These are phyloP conservation scores for Dipodascopsis tothii DNA, from an alignment of 805 yeast species.

Conservation along the genomic window DNA sequence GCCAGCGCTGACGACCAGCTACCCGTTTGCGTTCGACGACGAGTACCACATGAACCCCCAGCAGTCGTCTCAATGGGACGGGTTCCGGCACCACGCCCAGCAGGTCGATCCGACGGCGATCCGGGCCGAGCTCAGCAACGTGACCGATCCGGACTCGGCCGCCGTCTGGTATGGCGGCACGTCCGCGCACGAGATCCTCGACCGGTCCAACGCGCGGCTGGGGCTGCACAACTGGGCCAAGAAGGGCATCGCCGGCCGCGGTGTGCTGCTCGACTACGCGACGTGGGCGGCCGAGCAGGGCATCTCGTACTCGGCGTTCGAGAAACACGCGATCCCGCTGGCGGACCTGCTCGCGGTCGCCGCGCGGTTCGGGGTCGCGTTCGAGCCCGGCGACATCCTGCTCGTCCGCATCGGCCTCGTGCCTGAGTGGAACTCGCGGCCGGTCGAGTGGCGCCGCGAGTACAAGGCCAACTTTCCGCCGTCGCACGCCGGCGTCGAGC, in stretches of 20 bases:
- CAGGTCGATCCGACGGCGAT: constrained; percentile 14
- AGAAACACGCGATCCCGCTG: constrained; percentile 21
- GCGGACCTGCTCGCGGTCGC: constrained; percentile 22
- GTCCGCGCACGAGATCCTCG: constrained; percentile 15
- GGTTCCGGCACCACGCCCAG: constrained; percentile 30
- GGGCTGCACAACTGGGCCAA: constrained; percentile 27
- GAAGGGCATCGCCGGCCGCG: constrained; percentile 28
- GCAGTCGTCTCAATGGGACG: constrained; percentile 33
- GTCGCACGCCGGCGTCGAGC: constrained; percentile 24
- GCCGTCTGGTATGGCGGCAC: constrained; percentile 18
- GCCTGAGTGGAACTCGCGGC: constrained; percentile 25
- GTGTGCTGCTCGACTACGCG: constrained; percentile 28
- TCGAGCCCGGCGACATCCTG: constrained; percentile 27
- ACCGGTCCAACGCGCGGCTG: constrained; percentile 9
- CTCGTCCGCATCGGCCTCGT: constrained; percentile 27
- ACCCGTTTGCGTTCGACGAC: constrained; percentile 26
- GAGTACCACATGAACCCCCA: constrained; percentile 30
- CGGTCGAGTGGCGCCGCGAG: constrained; percentile 14
- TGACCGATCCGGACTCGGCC: constrained; percentile 9
- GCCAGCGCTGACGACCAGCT: too few species aligned
- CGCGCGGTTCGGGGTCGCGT: constrained; percentile 16
- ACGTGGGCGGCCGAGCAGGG: constrained; percentile 26
- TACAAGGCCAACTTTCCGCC: constrained; percentile 16
- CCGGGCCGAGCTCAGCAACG: constrained; percentile 4
- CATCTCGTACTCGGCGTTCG: constrained; percentile 21